phyloP scores from a whole-genome alignment of 192 early-diverging fungal genomes.

The Funneliformis geosporum region DNA sequence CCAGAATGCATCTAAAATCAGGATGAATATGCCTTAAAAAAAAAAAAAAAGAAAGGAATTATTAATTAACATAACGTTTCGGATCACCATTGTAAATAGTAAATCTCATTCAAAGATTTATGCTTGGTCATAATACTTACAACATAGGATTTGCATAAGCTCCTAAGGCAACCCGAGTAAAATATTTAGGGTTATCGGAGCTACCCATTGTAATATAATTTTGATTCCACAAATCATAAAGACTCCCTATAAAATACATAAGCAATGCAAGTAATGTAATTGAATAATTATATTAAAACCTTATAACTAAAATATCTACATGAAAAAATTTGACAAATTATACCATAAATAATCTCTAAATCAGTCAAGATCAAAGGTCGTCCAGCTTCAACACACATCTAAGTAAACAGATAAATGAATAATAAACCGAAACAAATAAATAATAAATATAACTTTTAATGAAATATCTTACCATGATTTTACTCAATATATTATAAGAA shows the following conservation, averaged over 20 bases:
- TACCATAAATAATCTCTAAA: slow-evolving; percentile 20
- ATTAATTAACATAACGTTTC: too few species aligned
- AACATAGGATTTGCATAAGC: slow-evolving; percentile 36
- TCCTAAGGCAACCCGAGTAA: slow-evolving; percentile 31
- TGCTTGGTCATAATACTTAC: background rate
- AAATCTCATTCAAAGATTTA: too few species aligned
- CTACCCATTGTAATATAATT: slow-evolving; percentile 32
- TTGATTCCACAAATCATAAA: slow-evolving; percentile 39
- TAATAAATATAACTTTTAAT: background rate
- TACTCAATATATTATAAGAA: slow-evolving; percentile 14
- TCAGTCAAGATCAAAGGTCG: slow-evolving; percentile 24
- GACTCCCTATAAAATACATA: slow-evolving; percentile 12
- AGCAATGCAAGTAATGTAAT: background rate
- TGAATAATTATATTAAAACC: background rate
- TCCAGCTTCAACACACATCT: slow-evolving; percentile 37
- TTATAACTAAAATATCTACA: too few species aligned
- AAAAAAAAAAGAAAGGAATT: background rate
- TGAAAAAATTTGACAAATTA: background rate
- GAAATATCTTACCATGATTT: slow-evolving; percentile 2
- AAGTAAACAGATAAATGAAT: background rate
- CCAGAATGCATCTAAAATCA: slow-evolving; percentile 30
- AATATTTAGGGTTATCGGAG: slow-evolving; percentile 29
- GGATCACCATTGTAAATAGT: background rate
- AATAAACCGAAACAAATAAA: background rate
- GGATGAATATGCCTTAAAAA: slow-evolving; percentile 16